phyloP scores from a whole-genome alignment of 23 red algal species.

The Chondrus crispus region DNA sequence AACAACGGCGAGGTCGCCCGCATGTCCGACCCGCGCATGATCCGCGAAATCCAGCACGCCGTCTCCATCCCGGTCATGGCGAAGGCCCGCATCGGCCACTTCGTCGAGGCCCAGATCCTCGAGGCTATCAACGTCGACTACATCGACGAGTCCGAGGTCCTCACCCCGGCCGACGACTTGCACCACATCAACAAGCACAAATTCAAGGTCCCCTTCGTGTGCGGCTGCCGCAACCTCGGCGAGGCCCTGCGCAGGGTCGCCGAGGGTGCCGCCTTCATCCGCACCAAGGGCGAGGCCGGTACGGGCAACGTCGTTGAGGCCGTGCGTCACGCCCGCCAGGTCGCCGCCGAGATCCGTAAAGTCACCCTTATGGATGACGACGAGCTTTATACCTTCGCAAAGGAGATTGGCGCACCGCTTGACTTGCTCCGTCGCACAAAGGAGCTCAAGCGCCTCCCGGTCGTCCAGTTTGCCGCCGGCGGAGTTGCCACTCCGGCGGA shows the following conservation, averaged over 20 bases:
- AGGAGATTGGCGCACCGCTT: constrained; percentile 90
- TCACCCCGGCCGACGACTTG: constrained; percentile 96
- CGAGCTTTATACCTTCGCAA: constrained; percentile 97
- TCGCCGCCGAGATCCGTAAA: constrained; percentile 82
- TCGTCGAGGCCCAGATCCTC: constrained; percentile 99
- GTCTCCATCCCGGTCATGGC: constrained; percentile 99
- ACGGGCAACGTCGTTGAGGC: constrained; percentile 99
- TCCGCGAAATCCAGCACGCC: constrained; percentile 81
- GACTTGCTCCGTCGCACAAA: constrained; percentile 84
- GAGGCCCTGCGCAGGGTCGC: constrained; percentile 94
- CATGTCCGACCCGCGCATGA: constrained; percentile 96
- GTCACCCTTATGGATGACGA: constrained; percentile 81
- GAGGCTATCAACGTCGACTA: constrained; percentile 94
- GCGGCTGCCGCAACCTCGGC: constrained; percentile 95
- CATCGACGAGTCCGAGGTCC: constrained; percentile 97
- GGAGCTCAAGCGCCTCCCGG: constrained; percentile 91
- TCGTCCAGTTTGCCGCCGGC: constrained; percentile 98
- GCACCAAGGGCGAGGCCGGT: constrained; percentile 99
- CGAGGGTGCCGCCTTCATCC: constrained; percentile 98
- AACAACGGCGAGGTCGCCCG: constrained; percentile 82
- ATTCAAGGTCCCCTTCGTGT: constrained; percentile 96
- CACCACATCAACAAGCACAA: constrained; percentile 98
- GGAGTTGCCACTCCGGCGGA: constrained; percentile 98
- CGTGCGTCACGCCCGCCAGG: constrained; percentile 89
- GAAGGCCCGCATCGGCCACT: constrained; percentile 98